Conservation (phyloP, 2,329 filamentous ascomycete genomes). For the Colletotrichum sp. region DNA sequence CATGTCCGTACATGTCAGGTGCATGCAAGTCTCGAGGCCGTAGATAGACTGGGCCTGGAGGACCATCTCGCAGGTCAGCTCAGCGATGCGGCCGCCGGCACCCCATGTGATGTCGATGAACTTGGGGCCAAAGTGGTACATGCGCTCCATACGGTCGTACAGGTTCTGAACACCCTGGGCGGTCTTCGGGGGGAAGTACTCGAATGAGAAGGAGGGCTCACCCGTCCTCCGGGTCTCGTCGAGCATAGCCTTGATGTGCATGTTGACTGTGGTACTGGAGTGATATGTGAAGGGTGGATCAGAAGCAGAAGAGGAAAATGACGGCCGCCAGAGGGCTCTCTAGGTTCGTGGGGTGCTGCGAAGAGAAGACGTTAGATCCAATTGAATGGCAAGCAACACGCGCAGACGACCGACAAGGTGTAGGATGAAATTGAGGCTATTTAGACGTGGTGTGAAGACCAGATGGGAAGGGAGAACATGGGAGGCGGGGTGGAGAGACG, state of each 20-base stretch:
- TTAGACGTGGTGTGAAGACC: not conserved
- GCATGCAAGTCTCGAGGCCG: conserved; percentile 98
- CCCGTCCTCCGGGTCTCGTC: conserved; percentile 78
- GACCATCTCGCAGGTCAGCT: conserved; percentile 97
- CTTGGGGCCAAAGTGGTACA: conserved; percentile 91
- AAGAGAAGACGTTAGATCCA: not conserved
- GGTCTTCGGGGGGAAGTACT: conserved; percentile 99
- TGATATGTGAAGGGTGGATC: not conserved
- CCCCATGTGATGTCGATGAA: conserved; percentile 99
- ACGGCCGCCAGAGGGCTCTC: conserved; percentile 4
- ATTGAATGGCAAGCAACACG: not conserved
- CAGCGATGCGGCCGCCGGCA: conserved; percentile 87
- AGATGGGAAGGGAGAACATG: not conserved
- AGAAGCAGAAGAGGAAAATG: not conserved
- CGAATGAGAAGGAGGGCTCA: conserved; percentile 94
- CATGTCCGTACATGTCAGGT: conserved; percentile 99
- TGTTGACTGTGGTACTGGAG: conserved; percentile 46
- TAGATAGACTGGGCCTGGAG: conserved; percentile 93
- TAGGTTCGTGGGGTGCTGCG: conserved; percentile 1
- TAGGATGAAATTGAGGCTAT: not conserved
- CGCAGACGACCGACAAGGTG: not conserved
- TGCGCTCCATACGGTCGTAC: conserved; percentile 99
- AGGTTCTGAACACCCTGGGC: conserved; percentile 97
- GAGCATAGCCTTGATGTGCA: conserved; percentile 97
- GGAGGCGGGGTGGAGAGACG: not conserved